These are phyloP conservation scores for Beauveria sp. DNA, from an alignment of 2,329 filamentous ascomycete species.

Conservation along the genomic window DNA sequence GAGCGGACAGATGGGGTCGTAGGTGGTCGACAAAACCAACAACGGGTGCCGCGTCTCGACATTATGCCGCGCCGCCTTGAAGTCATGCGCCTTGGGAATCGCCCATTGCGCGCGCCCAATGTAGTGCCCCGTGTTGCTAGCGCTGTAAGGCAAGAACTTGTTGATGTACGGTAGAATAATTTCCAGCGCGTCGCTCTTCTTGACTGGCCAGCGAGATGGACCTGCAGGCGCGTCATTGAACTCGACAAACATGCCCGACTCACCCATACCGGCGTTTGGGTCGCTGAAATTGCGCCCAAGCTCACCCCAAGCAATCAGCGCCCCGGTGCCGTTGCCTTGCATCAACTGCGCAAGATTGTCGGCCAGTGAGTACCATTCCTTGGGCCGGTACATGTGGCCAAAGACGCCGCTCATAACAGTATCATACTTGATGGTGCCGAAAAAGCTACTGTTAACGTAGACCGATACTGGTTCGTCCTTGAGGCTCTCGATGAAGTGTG, in stretches of 20 bases:
- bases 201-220: slow-evolving; percentile 22
- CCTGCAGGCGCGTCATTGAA: slow-evolving; percentile 23
- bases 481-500: slow-evolving; percentile 25
- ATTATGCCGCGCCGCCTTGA: slow-evolving; percentile 14
- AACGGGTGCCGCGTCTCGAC: slow-evolving; percentile 30
- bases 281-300: slow-evolving; percentile 12
- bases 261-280: slow-evolving; percentile 8
- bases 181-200: slow-evolving; percentile 21
- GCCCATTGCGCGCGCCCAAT: slow-evolving; percentile 24
- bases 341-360: slow-evolving; percentile 27
- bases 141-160: slow-evolving; percentile 21
- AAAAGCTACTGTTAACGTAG: slow-evolving; percentile 30
- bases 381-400: slow-evolving; percentile 30
- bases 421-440: slow-evolving; percentile 30
- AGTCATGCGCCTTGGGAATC: slow-evolving; percentile 23
- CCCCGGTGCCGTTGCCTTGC: slow-evolving; percentile 31
- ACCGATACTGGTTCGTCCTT: slow-evolving; percentile 28
- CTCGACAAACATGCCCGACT: slow-evolving; percentile 21
- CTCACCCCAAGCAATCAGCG: slow-evolving; percentile 22
- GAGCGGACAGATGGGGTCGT: slow-evolving; percentile 45
- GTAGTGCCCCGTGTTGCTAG: slow-evolving; percentile 21
- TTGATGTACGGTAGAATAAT: slow-evolving; percentile 26
- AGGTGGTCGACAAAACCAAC: slow-evolving; percentile 24
- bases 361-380: slow-evolving; percentile 29
- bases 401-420: slow-evolving; percentile 31